Conservation (phyloP, 139 green algal genomes). For the Yamagishiella unicocca region DNA sequence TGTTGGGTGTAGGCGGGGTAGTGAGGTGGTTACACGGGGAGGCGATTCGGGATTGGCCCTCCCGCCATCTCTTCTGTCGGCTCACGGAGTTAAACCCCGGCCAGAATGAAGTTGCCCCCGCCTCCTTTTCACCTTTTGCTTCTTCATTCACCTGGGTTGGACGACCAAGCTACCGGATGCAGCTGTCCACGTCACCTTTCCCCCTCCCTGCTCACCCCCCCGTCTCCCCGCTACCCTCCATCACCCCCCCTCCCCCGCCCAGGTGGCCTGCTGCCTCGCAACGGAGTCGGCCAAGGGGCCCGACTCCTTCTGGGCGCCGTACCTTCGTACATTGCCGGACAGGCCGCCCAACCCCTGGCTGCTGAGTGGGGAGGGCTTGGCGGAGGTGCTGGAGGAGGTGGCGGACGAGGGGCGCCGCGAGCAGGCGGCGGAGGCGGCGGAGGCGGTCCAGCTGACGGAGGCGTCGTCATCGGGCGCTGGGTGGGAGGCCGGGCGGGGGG, state of each 20-base stretch:
- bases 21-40: no score
- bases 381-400: constrained; percentile 3
- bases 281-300: not conserved
- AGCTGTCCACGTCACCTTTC: no score
- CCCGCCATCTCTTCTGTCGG: no score
- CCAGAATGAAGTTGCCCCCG: no score
- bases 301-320: constrained; percentile 36
- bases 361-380: not conserved
- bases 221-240: no score
- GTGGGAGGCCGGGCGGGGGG: not conserved
- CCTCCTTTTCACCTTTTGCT: no score
- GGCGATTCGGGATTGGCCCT: no score
- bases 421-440: not conserved
- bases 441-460: not conserved
- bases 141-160: no score
- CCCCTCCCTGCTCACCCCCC: no score
- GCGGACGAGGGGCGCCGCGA: not conserved
- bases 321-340: constrained; percentile 14
- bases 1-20: no score
- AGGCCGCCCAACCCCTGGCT: constrained; percentile 39
- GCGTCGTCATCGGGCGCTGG: not conserved
- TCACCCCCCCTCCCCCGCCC: not conserved
- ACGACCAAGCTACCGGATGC: no score
- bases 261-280: constrained; percentile 25
- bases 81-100: no score